A percentile compares a stretch with the other conserved stretches of the same genome.
phyloP scores from a whole-genome alignment of 2,329 filamentous ascomycete species.

The Pseudogymnoascus sp. region DNA sequence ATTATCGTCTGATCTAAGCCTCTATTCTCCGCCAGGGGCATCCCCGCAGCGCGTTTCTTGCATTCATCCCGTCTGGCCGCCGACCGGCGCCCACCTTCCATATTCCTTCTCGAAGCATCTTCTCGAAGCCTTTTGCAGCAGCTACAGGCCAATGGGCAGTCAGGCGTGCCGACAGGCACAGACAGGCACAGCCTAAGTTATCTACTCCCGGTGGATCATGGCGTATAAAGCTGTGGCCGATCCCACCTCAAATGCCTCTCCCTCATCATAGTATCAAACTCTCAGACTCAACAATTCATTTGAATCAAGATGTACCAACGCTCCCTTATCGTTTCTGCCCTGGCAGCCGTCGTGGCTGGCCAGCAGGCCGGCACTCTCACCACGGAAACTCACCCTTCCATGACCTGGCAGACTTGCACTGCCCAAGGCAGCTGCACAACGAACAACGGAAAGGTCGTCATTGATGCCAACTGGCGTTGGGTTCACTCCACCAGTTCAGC shows the following conservation, averaged over 20 bases:
- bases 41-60: neutral
- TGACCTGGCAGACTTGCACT: conserved; percentile 45
- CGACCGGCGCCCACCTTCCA: neutral
- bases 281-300: neutral
- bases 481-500: conserved; percentile 39
- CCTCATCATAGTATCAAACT: conserved; percentile 1
- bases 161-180: neutral
- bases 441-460: conserved; percentile 39
- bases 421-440: conserved; percentile 36
- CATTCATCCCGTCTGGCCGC: conserved; percentile 3
- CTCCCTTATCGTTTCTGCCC: conserved; percentile 20
- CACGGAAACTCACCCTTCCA: conserved; percentile 42
- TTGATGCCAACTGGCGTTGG: conserved; percentile 54
- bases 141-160: neutral
- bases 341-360: conserved; percentile 35
- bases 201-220: neutral
- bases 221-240: neutral
- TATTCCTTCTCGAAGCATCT: neutral
- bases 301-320: neutral
- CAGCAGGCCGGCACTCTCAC: conserved; percentile 41
- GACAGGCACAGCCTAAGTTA: neutral
- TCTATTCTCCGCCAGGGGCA: neutral
- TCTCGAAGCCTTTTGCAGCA: neutral
- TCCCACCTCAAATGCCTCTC: neutral
- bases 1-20: neutral